Evolutionary conservation across 2,329 filamentous ascomycete genomes (phyloP).

Genomic region (Alternaria incomplexa): DNA sequence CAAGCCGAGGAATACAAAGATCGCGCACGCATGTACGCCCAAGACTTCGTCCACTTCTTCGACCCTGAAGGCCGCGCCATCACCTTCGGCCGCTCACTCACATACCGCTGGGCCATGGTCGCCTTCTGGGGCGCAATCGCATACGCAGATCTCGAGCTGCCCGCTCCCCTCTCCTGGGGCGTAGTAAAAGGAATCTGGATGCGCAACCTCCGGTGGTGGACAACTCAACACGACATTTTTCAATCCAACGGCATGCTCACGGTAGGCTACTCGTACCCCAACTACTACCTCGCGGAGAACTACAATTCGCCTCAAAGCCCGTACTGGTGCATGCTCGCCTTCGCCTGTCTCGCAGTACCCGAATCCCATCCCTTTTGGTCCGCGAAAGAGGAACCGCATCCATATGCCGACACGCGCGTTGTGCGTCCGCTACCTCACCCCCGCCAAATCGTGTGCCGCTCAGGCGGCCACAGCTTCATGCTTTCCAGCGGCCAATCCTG

Average conservation of each 20-base stretch:
- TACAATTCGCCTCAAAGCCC: slow-evolving; percentile 77
- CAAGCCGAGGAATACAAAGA: slow-evolving; percentile 73
- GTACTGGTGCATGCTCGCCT: slow-evolving; percentile 82
- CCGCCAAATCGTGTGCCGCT: slow-evolving; percentile 73
- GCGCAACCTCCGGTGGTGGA: slow-evolving; percentile 80
- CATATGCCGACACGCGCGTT: slow-evolving; percentile 62
- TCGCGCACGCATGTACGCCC: slow-evolving; percentile 69
- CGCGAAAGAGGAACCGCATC: slow-evolving; percentile 67
- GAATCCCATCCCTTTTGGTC: slow-evolving; percentile 77
- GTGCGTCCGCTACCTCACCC: slow-evolving; percentile 69
- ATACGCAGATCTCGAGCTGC: slow-evolving; percentile 76
- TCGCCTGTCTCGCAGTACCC: slow-evolving; percentile 74
- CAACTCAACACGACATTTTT: slow-evolving; percentile 76
- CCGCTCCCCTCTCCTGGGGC: slow-evolving; percentile 75
- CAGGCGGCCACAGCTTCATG: slow-evolving; percentile 77
- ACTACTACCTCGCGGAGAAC: slow-evolving; percentile 82
- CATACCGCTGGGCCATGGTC: slow-evolving; percentile 86
- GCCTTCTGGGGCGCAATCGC: slow-evolving; percentile 81
- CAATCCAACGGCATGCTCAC: slow-evolving; percentile 75
- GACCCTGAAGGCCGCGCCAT: slow-evolving; percentile 73
- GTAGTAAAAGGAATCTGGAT: slow-evolving; percentile 78
- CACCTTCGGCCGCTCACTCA: slow-evolving; percentile 78
- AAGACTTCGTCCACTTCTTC: slow-evolving; percentile 78
- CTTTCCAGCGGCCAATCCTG: slow-evolving; percentile 77
- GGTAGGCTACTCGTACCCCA: slow-evolving; percentile 79